Percentiles rank a stretch among this genome's conserved stretches.
Evolutionary conservation across 805 yeast genomes (phyloP).

Genomic region (Pichia exigua): DNA sequence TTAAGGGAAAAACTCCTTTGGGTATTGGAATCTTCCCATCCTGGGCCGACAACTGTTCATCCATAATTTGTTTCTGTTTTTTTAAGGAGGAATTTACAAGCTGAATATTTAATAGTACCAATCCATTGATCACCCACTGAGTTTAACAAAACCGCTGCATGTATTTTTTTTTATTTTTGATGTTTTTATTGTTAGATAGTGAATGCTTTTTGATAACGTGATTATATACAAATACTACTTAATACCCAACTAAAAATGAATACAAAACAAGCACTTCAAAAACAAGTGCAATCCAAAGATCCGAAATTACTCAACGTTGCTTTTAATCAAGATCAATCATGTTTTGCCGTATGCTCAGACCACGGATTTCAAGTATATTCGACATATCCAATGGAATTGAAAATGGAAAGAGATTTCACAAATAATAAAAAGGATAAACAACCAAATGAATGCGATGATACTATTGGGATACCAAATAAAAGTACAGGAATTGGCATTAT

Average conservation of each 20-base stretch:
- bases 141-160: neutral
- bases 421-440: neutral
- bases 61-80: neutral
- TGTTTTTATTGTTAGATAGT: neutral
- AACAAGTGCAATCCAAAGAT: slow-evolving; percentile 14
- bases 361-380: slow-evolving; percentile 79
- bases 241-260: slow-evolving; percentile 21
- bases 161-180: neutral
- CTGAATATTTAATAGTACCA: no score
- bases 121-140: neutral
- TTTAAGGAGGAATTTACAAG: neutral
- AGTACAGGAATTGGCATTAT: slow-evolving; percentile 62
- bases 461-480: slow-evolving; percentile 8
- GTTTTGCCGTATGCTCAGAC: slow-evolving; percentile 79
- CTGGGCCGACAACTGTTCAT: neutral
- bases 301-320: slow-evolving; percentile 46
- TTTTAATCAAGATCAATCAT: slow-evolving; percentile 86
- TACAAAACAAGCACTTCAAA: slow-evolving; percentile 25
- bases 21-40: slow-evolving; percentile 23
- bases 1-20: slow-evolving; percentile 26
- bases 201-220: neutral
- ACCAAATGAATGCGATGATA: neutral
- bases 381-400: slow-evolving; percentile 75
- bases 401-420: slow-evolving; percentile 51
- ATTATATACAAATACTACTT: neutral